These are phyloP conservation scores for Xylariaceae sp. DNA, from an alignment of 2,329 filamentous ascomycete species.

Conservation along the genomic window DNA sequence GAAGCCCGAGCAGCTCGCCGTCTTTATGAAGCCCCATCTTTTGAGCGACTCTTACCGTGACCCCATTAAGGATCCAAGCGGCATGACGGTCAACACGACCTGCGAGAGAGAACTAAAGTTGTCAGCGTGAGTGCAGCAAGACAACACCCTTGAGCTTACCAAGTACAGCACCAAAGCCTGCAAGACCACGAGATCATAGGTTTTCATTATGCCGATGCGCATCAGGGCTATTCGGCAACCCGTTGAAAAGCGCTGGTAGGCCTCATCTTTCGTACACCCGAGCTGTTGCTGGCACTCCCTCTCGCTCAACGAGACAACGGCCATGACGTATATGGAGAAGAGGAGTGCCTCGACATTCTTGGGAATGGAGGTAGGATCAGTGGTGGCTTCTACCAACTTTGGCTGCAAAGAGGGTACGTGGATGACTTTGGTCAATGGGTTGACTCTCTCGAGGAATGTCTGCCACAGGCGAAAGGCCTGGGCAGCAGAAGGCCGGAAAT, in stretches of 20 bases:
- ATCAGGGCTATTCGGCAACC: constrained; percentile 59
- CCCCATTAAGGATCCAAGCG: constrained; percentile 66
- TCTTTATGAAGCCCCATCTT: constrained; percentile 73
- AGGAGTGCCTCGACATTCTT: constrained; percentile 67
- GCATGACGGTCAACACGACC: constrained; percentile 65
- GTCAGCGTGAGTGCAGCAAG: constrained; percentile 21
- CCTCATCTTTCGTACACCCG: constrained; percentile 56
- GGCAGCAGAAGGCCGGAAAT: constrained; percentile 68
- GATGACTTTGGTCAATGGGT: constrained; percentile 64
- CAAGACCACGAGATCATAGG: constrained; percentile 63
- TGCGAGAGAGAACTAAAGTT: constrained; percentile 58
- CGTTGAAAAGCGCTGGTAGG: constrained; percentile 58
- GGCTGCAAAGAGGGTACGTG: constrained; percentile 75
- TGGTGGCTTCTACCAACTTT: constrained; percentile 67
- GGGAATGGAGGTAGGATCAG: constrained; percentile 60
- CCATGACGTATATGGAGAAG: constrained; percentile 70
- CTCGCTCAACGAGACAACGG: constrained; percentile 61
- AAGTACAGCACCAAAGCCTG: constrained; percentile 66
- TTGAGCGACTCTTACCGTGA: constrained; percentile 68
- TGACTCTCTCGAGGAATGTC: constrained; percentile 74
- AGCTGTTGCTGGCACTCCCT: constrained; percentile 62
- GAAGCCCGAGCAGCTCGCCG: constrained; percentile 60
- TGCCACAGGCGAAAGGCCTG: constrained; percentile 78
- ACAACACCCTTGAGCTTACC: constrained; percentile 44
- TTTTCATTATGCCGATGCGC: constrained; percentile 63